Conservation (phyloP, 1,284 basidiomycete genomes). For the Trichosporon ovoides region DNA sequence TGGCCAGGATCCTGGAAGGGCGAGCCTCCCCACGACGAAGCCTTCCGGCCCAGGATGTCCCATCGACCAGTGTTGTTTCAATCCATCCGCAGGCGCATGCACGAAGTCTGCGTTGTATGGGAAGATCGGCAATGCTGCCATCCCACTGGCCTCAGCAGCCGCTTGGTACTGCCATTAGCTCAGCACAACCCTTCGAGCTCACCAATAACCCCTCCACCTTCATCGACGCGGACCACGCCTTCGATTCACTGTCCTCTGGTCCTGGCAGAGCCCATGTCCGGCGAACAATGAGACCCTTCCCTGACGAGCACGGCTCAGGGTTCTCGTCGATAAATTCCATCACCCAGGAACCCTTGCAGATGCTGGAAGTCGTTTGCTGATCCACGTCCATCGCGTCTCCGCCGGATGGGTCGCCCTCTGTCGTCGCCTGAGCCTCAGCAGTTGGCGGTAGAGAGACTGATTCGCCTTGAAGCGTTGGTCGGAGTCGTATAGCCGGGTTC, state of each 20-base stretch:
- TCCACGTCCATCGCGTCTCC: constrained; percentile 10
- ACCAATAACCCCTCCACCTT: constrained; percentile 37
- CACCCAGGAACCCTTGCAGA: constrained; percentile 16
- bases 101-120: constrained; percentile 32
- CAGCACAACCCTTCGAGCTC: constrained; percentile 2
- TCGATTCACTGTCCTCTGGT: constrained; percentile 10
- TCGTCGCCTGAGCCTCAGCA: background rate
- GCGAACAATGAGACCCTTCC: constrained; percentile 30
- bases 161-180: constrained; percentile 6
- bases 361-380: background rate
- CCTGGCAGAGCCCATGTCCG: constrained; percentile 27
- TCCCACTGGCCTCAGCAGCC: background rate
- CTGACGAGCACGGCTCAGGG: background rate
- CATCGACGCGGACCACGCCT: constrained; percentile 20
- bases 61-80: constrained; percentile 38
- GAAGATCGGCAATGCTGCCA: constrained; percentile 18
- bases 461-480: constrained; percentile 14
- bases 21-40: constrained; percentile 35
- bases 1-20: constrained; percentile 17
- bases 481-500: constrained; percentile 15
- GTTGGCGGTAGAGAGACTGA: background rate
- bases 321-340: constrained; percentile 14
- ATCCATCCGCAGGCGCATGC: constrained; percentile 9
- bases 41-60: constrained; percentile 35
- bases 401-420: background rate